These are phyloP conservation scores for Waltergamsia citrina DNA, from an alignment of 2,329 filamentous ascomycete genomes.

Conservation along the genomic window DNA sequence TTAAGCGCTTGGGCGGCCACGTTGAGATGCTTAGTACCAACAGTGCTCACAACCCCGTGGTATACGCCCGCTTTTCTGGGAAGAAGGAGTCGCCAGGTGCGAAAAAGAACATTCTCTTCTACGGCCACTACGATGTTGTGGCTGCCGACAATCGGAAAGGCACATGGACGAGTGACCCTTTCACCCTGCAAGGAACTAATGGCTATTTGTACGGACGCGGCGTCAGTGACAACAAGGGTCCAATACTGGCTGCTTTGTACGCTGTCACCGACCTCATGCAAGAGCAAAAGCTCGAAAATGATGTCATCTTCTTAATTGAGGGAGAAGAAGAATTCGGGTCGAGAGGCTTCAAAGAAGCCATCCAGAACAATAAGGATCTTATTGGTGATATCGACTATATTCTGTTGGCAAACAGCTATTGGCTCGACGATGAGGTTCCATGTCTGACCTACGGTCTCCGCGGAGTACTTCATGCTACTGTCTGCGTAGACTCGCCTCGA, in stretches of 20 bases:
- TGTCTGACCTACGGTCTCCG: slow-evolving; percentile 91
- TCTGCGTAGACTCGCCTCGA: slow-evolving; percentile 76
- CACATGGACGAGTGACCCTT: slow-evolving; percentile 84
- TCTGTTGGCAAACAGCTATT: slow-evolving; percentile 93
- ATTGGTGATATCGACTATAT: slow-evolving; percentile 94
- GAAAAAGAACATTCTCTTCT: slow-evolving; percentile 86
- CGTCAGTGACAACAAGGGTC: slow-evolving; percentile 97
- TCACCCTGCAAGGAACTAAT: slow-evolving; percentile 79
- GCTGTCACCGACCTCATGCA: slow-evolving; percentile 84
- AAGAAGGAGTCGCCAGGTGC: slow-evolving; percentile 55
- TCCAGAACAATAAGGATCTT: slow-evolving; percentile 68
- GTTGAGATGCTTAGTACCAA: slow-evolving; percentile 85
- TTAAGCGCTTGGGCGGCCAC: slow-evolving; percentile 83
- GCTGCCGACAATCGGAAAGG: slow-evolving; percentile 72
- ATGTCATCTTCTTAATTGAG: slow-evolving; percentile 90
- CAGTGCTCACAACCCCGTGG: slow-evolving; percentile 79
- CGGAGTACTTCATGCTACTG: slow-evolving; percentile 86
- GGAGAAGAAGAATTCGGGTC: slow-evolving; percentile 96
- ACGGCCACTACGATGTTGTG: slow-evolving; percentile 97
- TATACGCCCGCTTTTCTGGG: slow-evolving; percentile 78
- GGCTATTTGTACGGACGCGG: slow-evolving; percentile 92
- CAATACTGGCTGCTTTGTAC: slow-evolving; percentile 87
- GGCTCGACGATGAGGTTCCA: slow-evolving; percentile 91
- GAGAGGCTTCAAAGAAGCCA: slow-evolving; percentile 76
- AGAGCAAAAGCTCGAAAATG: slow-evolving; percentile 73